Evolutionary conservation across 2,329 filamentous ascomycete species (phyloP).

Genomic region (Apiospora hydei): DNA sequence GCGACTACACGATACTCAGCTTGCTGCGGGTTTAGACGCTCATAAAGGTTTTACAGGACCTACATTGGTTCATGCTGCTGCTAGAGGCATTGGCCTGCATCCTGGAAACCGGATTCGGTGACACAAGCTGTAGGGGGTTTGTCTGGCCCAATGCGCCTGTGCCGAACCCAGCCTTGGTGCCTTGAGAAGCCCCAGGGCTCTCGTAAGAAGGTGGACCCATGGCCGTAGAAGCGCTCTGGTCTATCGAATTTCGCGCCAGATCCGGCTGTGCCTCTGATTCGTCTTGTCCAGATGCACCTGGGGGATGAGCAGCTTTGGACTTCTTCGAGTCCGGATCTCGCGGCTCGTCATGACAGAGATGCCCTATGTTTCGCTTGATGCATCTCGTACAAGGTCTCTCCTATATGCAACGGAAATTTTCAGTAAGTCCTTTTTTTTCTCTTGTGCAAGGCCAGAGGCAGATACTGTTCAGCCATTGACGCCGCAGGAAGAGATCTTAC

Average conservation of each 20-base stretch:
- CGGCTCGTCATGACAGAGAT: conserved; percentile 97
- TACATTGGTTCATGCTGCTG: conserved; percentile 77
- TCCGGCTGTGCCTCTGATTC: conserved; percentile 66
- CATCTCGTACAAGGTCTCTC: conserved; percentile 96
- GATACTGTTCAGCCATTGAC: conserved; percentile 38
- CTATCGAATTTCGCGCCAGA: conserved; percentile 62
- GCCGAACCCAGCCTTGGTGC: conserved; percentile 53
- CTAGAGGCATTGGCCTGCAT: conserved; percentile 68
- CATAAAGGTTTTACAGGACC: conserved; percentile 52
- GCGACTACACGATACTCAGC: conserved; percentile 63
- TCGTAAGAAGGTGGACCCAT: conserved; percentile 62
- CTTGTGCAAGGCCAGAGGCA: conserved; percentile 37
- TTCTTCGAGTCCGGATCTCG: conserved; percentile 85
- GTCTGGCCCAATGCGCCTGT: conserved; percentile 56
- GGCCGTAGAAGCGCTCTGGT: conserved; percentile 52
- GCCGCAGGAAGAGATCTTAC: conserved; percentile 50
- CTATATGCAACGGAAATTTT: conserved; percentile 56
- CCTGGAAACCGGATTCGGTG: conserved; percentile 73
- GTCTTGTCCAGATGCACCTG: conserved; percentile 62
- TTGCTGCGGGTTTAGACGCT: conserved; percentile 36
- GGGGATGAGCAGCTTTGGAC: conserved; percentile 66
- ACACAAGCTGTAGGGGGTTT: conserved; percentile 71
- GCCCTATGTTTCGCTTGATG: conserved; percentile 98
- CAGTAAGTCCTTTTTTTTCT: conserved; percentile 40
- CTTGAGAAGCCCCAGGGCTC: conserved; percentile 44